Base-by-base conservation (phyloP, 129 eudicot genomes). In the Erigeron canadensis region DNA sequence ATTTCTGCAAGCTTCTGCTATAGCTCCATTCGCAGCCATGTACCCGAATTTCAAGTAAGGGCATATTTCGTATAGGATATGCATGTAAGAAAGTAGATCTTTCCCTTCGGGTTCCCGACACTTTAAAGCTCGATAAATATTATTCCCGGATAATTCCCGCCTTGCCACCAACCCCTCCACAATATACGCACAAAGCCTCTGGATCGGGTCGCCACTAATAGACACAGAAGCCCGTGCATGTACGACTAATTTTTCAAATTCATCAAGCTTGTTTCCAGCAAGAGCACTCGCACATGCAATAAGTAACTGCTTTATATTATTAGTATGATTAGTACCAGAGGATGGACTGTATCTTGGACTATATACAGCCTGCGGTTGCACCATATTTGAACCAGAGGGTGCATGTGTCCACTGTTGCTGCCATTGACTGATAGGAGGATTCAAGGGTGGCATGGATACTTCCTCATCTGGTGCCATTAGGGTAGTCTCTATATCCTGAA, bases 11-110 rank as follows among this genome's bases (percentile, higher is more conserved):
- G 98, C 98, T 64, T 89, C 98, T 0, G 98, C 96, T 4, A 93
- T 89, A 1, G 96, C 96, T 22, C 96, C 96, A 41, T 93, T 93
- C 12, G 96, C 98, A 23, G 95, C 96, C 98, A 93, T 89, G 70
- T 89, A 93, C 11, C 98, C 98, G 62, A 89, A 93, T 57, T 93
- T 93, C 63, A 89, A 71, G 64, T 93, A 93, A 5, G 98, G 98
- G 77, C 96, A 89, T 9, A 87, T 74, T 67, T 93, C 98, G 23
- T 93, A 93, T n/a, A 93, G 82, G 43, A 93, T 82, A 53, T 89
- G 96, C 96, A 93, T 89, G 77, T 87, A 93, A 28, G 96, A 85
- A 58, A 93, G 95, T 72, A 91, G 78, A 22, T 88, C 97, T 71
- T 85, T 86, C n/a, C 97, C 91, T 39, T 62, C 88, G 0, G 96